Base-by-base conservation (phyloP, 2,329 filamentous ascomycete genomes). In the Colletotrichum tanaceti region DNA sequence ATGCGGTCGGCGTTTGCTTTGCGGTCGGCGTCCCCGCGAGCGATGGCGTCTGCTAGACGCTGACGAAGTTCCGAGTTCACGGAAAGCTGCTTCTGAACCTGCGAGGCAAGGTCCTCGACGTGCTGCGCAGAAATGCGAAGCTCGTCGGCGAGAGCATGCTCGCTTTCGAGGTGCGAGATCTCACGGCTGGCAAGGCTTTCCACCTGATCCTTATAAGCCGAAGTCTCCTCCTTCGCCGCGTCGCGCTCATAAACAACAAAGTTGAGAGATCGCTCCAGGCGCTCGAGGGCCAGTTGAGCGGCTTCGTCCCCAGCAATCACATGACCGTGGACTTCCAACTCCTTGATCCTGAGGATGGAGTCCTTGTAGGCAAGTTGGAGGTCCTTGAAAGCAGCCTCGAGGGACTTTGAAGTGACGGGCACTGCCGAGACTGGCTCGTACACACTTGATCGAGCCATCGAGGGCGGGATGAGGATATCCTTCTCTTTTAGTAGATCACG, bases 1-100 rank as follows among this genome's bases (percentile, higher is more conserved):
- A 99, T 97, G 74, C 93, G 91, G 60, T 89, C 86, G 16, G 92
- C 92, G 71, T 94, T 97, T 68, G 89, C 82, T 75, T 90, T 90
- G 77, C 97, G 94, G 74, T 96, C 93, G 39, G 86, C 85, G 74
- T 98, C 95, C 65, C 95, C 94, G 71, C 93, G 92, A 60, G 89
- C 84, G 44, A 98, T 92, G 1, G 94, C 93, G 22, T 92, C 88
- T 7, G 90, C 84, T 2, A 99, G 89, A 49, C 95, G 91, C 64
- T 87, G 84, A 65, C 94, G 91, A 58, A 99, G 85, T 35, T 87
- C 85, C 44, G 87, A 85, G 78, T 98, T 98, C 39, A 87, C 87
- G n/a, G 89, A 83, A 49, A 98, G 85, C 79, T 98, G 95, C 64
- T 89, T 85, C 64, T 91, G 90, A 28, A 98, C 93, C 77, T 97